A percentile compares a stretch with the other conserved stretches of the same genome.
These are phyloP conservation scores for Zasmidium cellare DNA, from an alignment of 2,329 filamentous ascomycete genomes.

Conservation along the genomic window DNA sequence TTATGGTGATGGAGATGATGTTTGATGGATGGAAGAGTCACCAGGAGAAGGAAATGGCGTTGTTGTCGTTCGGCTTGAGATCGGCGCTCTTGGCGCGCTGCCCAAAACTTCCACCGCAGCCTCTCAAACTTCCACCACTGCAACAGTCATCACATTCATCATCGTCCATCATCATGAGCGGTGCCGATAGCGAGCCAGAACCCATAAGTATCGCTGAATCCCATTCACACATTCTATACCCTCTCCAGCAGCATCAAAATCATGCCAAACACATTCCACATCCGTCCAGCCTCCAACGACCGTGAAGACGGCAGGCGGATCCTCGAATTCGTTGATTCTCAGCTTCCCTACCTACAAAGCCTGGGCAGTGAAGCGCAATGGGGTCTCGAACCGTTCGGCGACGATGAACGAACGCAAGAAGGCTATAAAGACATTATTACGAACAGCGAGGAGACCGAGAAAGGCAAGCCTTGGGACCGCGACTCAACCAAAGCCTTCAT, in stretches of 20 bases:
- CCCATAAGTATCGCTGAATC: neutral
- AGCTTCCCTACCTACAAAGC: slow-evolving; percentile 10
- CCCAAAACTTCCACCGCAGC: neutral
- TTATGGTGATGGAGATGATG: too few species aligned
- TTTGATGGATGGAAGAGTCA: too few species aligned
- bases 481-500: slow-evolving; percentile 9
- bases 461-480: slow-evolving; percentile 3
- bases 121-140: neutral
- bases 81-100: neutral
- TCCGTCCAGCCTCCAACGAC: slow-evolving; percentile 9
- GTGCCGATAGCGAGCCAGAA: too few species aligned
- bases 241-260: neutral
- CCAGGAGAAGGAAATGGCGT: too few species aligned
- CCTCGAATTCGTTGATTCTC: slow-evolving; percentile 10
- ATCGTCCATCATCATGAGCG: neutral
- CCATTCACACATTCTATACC: neutral
- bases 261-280: slow-evolving; percentile 3
- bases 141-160: neutral
- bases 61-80: too few species aligned
- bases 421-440: slow-evolving; percentile 5
- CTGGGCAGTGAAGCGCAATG: slow-evolving; percentile 4
- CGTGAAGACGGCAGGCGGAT: slow-evolving; percentile 13
- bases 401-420: slow-evolving; percentile 1
- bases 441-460: slow-evolving; percentile 4
- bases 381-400: neutral